phyloP scores from a whole-genome alignment of 192 early-diverging fungal species.

The Gamsiella multidivaricata region DNA sequence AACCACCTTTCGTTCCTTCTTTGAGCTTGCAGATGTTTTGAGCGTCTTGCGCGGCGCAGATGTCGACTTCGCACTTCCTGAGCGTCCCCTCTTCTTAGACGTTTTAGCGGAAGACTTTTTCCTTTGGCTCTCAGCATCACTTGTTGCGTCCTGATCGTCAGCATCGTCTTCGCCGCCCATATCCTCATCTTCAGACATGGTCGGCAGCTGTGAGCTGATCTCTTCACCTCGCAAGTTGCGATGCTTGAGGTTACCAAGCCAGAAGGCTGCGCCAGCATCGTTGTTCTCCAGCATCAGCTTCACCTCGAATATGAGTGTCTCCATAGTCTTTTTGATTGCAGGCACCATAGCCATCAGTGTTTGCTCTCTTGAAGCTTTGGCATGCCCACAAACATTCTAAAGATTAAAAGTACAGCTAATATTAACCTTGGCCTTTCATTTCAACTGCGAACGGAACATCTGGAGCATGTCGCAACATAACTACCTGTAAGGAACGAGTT shows the following conservation, averaged over 20 bases:
- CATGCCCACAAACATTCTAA: conserved; percentile 81
- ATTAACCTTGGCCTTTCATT: no score
- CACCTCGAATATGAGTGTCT: conserved; percentile 79
- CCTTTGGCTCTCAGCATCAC: background rate
- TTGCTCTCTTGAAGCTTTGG: conserved; percentile 75
- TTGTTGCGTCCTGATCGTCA: background rate
- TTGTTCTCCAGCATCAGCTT: conserved; percentile 80
- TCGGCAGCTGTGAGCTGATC: conserved; percentile 66
- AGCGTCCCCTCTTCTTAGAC: conserved; percentile 12
- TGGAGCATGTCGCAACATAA: background rate
- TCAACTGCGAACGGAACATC: no score
- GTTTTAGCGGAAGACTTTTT: background rate
- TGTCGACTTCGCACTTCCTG: background rate
- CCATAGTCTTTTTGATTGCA: conserved; percentile 73
- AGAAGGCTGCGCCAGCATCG: conserved; percentile 56
- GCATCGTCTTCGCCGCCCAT: background rate
- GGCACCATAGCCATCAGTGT: conserved; percentile 73
- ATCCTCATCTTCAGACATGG: conserved; percentile 31
- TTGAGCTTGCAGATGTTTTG: background rate
- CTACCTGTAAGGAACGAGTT: conserved; percentile 64
- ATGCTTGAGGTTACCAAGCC: conserved; percentile 71
- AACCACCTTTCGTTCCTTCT: background rate
- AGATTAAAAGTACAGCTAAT: background rate
- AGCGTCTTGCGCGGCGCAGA: background rate
- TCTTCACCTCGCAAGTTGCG: conserved; percentile 74